Conservation (phyloP, 2,329 filamentous ascomycete species). For the Beauveria sp. region DNA sequence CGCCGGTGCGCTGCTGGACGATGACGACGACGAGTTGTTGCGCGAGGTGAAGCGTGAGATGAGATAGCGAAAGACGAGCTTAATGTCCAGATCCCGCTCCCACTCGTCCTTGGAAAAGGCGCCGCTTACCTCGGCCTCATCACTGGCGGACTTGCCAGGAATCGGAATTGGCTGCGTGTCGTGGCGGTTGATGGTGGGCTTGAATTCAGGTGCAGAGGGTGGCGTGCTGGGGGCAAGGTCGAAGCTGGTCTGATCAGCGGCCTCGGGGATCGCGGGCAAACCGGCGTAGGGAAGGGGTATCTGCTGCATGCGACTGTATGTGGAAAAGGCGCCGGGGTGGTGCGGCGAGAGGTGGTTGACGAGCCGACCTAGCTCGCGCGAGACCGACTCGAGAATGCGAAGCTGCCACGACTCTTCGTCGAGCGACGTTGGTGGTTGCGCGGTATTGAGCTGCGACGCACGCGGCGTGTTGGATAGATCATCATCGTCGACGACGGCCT, state of each 20-base stretch:
- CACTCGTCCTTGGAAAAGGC: slow-evolving; percentile 70
- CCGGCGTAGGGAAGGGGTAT: slow-evolving; percentile 70
- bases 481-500: slow-evolving; percentile 51
- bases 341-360: slow-evolving; percentile 72
- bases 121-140: slow-evolving; percentile 19
- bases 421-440: slow-evolving; percentile 20
- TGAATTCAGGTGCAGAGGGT: slow-evolving; percentile 32
- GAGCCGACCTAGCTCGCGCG: slow-evolving; percentile 75
- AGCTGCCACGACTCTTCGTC: slow-evolving; percentile 59
- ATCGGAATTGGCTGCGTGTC: slow-evolving; percentile 30
- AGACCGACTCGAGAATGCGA: slow-evolving; percentile 73
- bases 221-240: slow-evolving; percentile 12
- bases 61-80: slow-evolving; percentile 85
- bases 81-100: slow-evolving; percentile 86
- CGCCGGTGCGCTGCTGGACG: slow-evolving; percentile 13
- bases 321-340: slow-evolving; percentile 82
- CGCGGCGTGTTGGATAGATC: slow-evolving; percentile 41
- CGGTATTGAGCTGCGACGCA: slow-evolving; percentile 28
- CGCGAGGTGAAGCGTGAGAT: slow-evolving; percentile 62
- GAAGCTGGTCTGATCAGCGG: slow-evolving; percentile 24
- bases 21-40: slow-evolving; percentile 21
- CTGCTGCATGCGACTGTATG: slow-evolving; percentile 61
- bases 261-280: slow-evolving; percentile 57
- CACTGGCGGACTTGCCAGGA: slow-evolving; percentile 18
- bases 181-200: slow-evolving; percentile 37